Evolutionary conservation across 2,329 filamentous ascomycete species (phyloP).

Genomic region (Calonectria leucothoes): DNA sequence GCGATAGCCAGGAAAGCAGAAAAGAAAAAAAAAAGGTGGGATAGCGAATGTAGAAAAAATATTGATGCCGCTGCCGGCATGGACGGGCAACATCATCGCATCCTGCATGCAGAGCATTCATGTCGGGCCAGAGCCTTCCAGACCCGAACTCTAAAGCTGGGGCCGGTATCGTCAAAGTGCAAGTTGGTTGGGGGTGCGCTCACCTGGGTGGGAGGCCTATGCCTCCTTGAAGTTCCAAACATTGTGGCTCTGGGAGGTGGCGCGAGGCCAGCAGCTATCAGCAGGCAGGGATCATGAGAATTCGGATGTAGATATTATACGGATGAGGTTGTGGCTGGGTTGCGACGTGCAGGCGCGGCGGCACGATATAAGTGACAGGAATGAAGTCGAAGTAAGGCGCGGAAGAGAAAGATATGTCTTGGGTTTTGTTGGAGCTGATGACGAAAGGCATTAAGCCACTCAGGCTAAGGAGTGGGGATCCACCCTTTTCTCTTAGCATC

Average conservation of each 20-base stretch:
- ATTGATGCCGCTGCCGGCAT: constrained; percentile 2
- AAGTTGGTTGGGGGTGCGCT: constrained; percentile 45
- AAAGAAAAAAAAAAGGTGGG: constrained; percentile 15
- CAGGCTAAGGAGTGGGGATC: constrained; percentile 19
- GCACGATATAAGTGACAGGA: constrained; percentile 18
- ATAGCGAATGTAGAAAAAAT: background rate
- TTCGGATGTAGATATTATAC: constrained; percentile 1
- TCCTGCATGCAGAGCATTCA: background rate
- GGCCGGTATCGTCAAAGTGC: constrained; percentile 31
- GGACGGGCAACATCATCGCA: background rate
- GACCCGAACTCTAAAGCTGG: constrained; percentile 38
- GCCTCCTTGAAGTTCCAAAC: constrained; percentile 64
- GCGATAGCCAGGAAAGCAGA: constrained; percentile 12
- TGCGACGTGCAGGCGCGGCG: constrained; percentile 22
- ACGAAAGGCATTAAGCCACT: constrained; percentile 42
- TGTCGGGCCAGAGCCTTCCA: constrained; percentile 22
- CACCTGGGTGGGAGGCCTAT: constrained; percentile 62
- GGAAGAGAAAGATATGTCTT: constrained; percentile 27
- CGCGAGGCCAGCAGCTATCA: constrained; percentile 28
- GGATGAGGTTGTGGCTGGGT: constrained; percentile 17
- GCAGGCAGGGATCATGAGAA: constrained; percentile 36
- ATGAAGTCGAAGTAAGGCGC: constrained; percentile 22
- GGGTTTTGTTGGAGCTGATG: constrained; percentile 38
- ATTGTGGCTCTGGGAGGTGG: constrained; percentile 45
- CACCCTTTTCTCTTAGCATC: constrained; percentile 27